phyloP scores from a whole-genome alignment of 192 early-diverging fungal genomes.

The Entophlyctis luteolus region DNA sequence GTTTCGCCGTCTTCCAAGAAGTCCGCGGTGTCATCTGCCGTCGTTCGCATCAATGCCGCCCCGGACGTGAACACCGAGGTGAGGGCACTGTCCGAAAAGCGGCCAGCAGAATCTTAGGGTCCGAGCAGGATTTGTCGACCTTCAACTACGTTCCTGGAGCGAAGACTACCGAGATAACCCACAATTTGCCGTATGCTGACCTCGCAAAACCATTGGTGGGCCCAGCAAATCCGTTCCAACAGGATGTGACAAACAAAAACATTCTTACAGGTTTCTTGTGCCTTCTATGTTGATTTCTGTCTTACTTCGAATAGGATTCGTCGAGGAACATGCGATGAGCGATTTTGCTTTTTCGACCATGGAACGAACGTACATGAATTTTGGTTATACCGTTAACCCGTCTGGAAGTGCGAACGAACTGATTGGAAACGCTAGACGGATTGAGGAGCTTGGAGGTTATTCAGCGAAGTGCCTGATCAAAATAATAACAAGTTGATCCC shows the following conservation, averaged over 20 bases:
- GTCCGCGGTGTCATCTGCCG: neutral
- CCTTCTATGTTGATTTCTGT: neutral
- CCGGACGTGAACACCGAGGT: constrained; percentile 42
- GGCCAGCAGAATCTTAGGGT: neutral
- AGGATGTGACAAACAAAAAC: constrained; percentile 31
- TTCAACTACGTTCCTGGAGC: constrained; percentile 34
- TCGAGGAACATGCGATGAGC: constrained; percentile 69
- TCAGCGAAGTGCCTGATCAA: neutral
- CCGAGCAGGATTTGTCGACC: constrained; percentile 26
- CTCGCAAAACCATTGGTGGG: constrained; percentile 37
- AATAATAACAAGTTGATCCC: constrained; percentile 1
- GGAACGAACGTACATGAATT: constrained; percentile 77
- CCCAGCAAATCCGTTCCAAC: constrained; percentile 44
- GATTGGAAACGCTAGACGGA: constrained; percentile 57
- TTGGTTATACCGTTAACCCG: constrained; percentile 81
- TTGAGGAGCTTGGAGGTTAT: constrained; percentile 16
- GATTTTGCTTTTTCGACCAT: constrained; percentile 75
- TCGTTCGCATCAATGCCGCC: constrained; percentile 29
- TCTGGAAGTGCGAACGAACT: constrained; percentile 39
- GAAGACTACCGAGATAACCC: constrained; percentile 46
- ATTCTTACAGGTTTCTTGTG: constrained; percentile 36
- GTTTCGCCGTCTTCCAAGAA: neutral
- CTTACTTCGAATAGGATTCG: constrained; percentile 53
- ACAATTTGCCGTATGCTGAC: constrained; percentile 48
- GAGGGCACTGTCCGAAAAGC: neutral